phyloP scores from a whole-genome alignment of 495 filamentous ascomycete species.

The Tuber brumale region DNA sequence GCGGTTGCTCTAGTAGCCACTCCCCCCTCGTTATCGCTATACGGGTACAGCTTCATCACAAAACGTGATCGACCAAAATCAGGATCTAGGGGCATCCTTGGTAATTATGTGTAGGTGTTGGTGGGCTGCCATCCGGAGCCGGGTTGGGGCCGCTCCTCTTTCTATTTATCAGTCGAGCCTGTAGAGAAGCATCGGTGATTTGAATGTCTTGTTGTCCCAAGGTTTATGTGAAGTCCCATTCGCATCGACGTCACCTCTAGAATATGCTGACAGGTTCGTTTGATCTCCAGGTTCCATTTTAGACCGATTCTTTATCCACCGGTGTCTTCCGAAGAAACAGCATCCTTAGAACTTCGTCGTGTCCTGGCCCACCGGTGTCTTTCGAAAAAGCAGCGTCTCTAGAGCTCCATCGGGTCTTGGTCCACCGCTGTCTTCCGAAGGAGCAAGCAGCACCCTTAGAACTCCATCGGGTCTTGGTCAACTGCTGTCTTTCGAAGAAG shows the following conservation, averaged over 20 bases:
- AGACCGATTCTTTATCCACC: not conserved
- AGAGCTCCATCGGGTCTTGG: too few relatives aligned
- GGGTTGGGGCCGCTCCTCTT: constrained; percentile 25
- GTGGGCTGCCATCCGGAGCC: not conserved
- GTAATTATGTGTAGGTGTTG: not conserved
- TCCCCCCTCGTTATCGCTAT: constrained; percentile 17
- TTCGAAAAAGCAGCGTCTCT: too few relatives aligned
- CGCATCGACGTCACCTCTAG: not conserved
- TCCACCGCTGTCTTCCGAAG: too few relatives aligned
- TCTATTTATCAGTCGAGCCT: constrained; percentile 24
- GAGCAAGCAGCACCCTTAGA: too few relatives aligned
- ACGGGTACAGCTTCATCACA: constrained; percentile 11
- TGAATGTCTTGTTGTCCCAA: constrained; percentile 19
- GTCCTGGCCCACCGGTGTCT: too few relatives aligned
- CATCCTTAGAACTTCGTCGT: constrained; percentile 1
- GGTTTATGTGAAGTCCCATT: constrained; percentile 16
- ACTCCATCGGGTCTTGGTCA: too few relatives aligned
- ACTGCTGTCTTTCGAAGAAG: too few relatives aligned
- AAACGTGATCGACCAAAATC: constrained; percentile 34
- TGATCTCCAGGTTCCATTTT: not conserved
- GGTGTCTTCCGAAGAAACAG: not conserved
- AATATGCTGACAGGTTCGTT: not conserved
- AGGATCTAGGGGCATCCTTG: constrained; percentile 11
- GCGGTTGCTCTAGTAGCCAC: constrained; percentile 9
- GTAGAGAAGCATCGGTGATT: constrained; percentile 16